Evolutionary conservation across 352 stramenopile species (phyloP).

Genomic region (Peronosclerospora sorghi): DNA sequence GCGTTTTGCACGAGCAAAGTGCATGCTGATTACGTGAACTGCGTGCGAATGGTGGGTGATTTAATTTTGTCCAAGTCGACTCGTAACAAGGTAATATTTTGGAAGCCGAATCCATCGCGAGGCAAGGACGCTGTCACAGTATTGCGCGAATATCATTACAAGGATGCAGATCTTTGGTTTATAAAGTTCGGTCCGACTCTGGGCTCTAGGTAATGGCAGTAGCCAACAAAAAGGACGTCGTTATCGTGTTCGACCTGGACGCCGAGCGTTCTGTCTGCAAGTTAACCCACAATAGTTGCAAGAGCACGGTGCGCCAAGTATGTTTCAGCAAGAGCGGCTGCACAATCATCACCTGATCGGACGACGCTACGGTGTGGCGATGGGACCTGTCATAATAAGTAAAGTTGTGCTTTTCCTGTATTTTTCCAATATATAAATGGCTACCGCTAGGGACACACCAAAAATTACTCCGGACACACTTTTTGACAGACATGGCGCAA

Average conservation of each 20-base stretch:
- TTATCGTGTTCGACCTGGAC: constrained; percentile 74
- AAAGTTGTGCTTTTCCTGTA: too few species aligned
- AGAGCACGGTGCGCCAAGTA: constrained; percentile 65
- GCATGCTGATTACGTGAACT: too few species aligned
- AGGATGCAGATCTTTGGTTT: constrained; percentile 67
- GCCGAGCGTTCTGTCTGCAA: constrained; percentile 53
- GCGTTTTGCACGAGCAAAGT: constrained; percentile 86
- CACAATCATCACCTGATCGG: constrained; percentile 64
- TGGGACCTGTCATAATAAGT: too few species aligned
- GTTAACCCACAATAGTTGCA: too few species aligned
- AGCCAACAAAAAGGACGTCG: constrained; percentile 70
- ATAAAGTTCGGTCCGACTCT: too few species aligned
- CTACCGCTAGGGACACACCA: too few species aligned
- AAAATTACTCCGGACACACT: too few species aligned
- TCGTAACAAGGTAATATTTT: constrained; percentile 85
- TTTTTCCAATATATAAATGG: too few species aligned
- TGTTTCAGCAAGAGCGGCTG: constrained; percentile 62
- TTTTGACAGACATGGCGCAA: too few species aligned
- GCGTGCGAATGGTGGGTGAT: constrained; percentile 61
- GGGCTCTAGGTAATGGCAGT: constrained; percentile 67
- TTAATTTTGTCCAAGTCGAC: constrained; percentile 77
- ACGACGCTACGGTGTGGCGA: constrained; percentile 71
- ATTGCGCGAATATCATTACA: constrained; percentile 78
- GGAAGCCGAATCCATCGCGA: constrained; percentile 82
- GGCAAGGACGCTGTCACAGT: constrained; percentile 66